A percentile compares a stretch with the other conserved stretches of the same genome.
These are phyloP conservation scores for Fusarium torreyae DNA, from an alignment of 2,329 filamentous ascomycete species.

Conservation along the genomic window DNA sequence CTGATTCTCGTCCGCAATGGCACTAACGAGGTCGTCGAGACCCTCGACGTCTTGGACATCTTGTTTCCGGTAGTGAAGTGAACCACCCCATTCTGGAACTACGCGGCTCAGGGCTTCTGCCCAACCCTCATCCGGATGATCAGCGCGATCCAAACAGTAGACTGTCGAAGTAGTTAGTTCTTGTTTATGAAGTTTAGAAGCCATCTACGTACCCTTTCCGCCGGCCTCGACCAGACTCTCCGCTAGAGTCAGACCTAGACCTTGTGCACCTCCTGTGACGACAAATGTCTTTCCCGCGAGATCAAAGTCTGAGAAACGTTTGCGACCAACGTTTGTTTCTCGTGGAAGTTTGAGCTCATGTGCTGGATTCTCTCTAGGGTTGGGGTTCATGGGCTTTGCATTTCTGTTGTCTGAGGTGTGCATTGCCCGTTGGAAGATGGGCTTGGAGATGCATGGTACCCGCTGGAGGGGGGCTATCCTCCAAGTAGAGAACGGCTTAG, in stretches of 20 bases:
- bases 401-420: constrained; percentile 10
- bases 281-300: constrained; percentile 81
- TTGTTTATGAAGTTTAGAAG: accelerated
- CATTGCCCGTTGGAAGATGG: not conserved
- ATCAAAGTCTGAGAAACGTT: constrained; percentile 79
- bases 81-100: constrained; percentile 67
- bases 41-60: constrained; percentile 84
- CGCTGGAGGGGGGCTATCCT: not conserved
- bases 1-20: constrained; percentile 78
- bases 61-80: constrained; percentile 80
- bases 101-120: constrained; percentile 75
- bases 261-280: constrained; percentile 82
- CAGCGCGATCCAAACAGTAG: constrained; percentile 24
- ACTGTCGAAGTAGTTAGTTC: not conserved
- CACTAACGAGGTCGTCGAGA: constrained; percentile 76
- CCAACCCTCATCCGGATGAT: constrained; percentile 69
- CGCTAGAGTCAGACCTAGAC: constrained; percentile 82
- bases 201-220: constrained; percentile 68
- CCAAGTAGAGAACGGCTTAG: not conserved
- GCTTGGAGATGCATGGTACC: not conserved
- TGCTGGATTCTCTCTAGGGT: constrained; percentile 43
- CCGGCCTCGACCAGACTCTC: constrained; percentile 86
- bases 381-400: constrained; percentile 44
- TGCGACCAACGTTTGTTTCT: constrained; percentile 50
- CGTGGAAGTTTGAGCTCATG: constrained; percentile 23